Evolutionary conservation across 2,329 filamentous ascomycete genomes (phyloP), one percentile per base, ranked within the genome.

Genomic region (Amauroascus verrucosus): DNA sequence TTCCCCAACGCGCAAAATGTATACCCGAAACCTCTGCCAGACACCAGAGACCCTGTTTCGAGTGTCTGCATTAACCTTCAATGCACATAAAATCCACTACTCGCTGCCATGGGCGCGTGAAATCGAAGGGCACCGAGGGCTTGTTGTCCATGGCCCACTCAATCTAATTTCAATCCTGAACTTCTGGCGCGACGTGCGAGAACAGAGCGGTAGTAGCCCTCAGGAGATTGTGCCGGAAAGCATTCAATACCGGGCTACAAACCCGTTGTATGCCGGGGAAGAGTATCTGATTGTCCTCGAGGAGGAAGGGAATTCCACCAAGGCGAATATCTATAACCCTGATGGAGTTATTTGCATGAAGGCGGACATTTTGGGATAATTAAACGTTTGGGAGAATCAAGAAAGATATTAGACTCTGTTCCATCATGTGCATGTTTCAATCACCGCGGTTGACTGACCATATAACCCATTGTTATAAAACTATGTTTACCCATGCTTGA

Each of bases 211-310:
- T 6, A 58, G 48, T 3, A 61, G 60, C 8, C 51, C 58, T 5
- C 60, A 59, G 7, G 49, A 64, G 26, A 48, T 65, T 2, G 57
- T 72, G 2, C 75, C 75, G 1, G 63, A 67, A 56, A 70, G 65
- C 40, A 72, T 77, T 44, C 63, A 60, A 2, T 78, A 78, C 59
- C 64, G 75, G 11, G 75, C 75, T 20, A 77, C 75, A 13, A 72
- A 67, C 54, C 74, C 75, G 3, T 56, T 77, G 18, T 78, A 77
- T 67, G 74, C 69, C 1, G 70, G 71, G 11, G 75, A 77, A 56
- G 63, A 65, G 53, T 77, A 77, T 62, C 63, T 67, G 44, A 66
- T 75, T 57, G 60, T 72, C 16, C 61, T 77, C 56, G 65, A 70
- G 47, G 63, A 69, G 52, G 68, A 64, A 18, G 63, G 57, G 6